Percentiles rank a stretch among this genome's conserved stretches.
Conservation (phyloP, 176 grass and related monocot species). For the Oryza punctata region DNA sequence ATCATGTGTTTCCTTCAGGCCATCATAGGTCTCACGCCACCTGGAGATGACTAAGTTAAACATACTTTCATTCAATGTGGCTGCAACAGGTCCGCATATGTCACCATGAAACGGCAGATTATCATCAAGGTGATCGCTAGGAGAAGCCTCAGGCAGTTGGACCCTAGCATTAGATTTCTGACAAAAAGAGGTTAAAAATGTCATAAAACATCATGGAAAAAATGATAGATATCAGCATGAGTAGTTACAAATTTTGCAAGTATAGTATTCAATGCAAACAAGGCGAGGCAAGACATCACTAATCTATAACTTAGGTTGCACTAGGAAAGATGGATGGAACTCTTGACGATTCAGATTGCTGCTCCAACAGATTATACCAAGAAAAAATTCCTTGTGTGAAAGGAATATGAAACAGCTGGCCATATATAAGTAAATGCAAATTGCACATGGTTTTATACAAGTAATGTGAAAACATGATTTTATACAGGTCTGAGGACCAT, state of each 20-base stretch:
- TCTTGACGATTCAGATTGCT: conserved; percentile 30
- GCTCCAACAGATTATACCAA: neutral
- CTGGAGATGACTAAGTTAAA: conserved; percentile 83
- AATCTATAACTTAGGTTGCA: neutral
- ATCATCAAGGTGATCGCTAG: conserved; percentile 37
- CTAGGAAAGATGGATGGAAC: conserved; percentile 16
- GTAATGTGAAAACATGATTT: neutral
- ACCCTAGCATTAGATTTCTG: conserved; percentile 57
- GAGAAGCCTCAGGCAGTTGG: conserved; percentile 49
- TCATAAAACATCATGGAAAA: conserved; percentile 15
- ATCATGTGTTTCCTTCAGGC: conserved; percentile 76
- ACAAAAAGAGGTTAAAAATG: conserved; percentile 37
- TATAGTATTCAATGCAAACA: conserved; percentile 23
- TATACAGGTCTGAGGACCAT: neutral
- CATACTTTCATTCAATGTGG: conserved; percentile 87
- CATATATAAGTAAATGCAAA: conserved; percentile 29
- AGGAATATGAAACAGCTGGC: conserved; percentile 19
- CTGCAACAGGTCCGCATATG: conserved; percentile 89
- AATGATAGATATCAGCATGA: conserved; percentile 6
- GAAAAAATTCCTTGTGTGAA: neutral
- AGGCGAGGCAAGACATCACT: conserved; percentile 8
- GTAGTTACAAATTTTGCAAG: conserved; percentile 4
- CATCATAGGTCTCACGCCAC: conserved; percentile 84
- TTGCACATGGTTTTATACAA: neutral
- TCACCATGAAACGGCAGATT: conserved; percentile 59